Evolutionary conservation across 2,329 filamentous ascomycete species (phyloP).

Genomic region (Trichoderma semiorbis): DNA sequence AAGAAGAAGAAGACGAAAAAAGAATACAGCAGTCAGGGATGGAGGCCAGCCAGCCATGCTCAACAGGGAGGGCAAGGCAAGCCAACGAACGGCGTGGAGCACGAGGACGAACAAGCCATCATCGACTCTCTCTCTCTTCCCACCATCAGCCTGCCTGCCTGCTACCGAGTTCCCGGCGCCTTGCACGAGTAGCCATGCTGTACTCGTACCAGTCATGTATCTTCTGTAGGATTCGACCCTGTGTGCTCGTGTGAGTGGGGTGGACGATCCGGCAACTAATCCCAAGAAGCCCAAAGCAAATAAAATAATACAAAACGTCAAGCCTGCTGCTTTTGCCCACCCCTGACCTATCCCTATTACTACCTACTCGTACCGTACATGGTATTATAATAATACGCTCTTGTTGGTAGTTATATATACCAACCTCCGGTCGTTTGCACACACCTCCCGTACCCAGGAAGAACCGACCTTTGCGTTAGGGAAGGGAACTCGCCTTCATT

Average conservation of each 20-base stretch:
- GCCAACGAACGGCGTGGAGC: not conserved
- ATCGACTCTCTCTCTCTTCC: not conserved
- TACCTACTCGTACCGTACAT: not conserved
- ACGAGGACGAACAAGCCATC: not conserved
- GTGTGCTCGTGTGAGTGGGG: conserved; percentile 4
- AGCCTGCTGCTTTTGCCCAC: conserved; percentile 3
- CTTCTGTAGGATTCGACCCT: not conserved
- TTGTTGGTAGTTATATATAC: conserved; percentile 9
- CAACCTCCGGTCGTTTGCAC: not conserved
- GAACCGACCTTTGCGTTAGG: not conserved
- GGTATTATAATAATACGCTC: not conserved
- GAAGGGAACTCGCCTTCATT: conserved; percentile 13
- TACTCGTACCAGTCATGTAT: not conserved
- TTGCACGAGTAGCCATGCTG: not conserved
- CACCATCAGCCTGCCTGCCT: not conserved
- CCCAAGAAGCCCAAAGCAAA: conserved; percentile 12
- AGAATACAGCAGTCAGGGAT: not conserved
- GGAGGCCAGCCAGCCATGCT: not conserved
- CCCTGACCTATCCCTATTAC: not conserved
- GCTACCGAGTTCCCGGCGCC: conserved; percentile 6
- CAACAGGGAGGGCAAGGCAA: not conserved
- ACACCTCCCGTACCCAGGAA: not conserved
- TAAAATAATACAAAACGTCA: conserved; percentile 14
- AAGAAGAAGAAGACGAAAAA: not conserved
- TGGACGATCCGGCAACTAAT: conserved; percentile 13